A percentile compares a stretch with the other conserved stretches of the same genome.
Evolutionary conservation across 1,139 yeast species (phyloP).

Genomic region (Saccharomyces hybrid): DNA sequence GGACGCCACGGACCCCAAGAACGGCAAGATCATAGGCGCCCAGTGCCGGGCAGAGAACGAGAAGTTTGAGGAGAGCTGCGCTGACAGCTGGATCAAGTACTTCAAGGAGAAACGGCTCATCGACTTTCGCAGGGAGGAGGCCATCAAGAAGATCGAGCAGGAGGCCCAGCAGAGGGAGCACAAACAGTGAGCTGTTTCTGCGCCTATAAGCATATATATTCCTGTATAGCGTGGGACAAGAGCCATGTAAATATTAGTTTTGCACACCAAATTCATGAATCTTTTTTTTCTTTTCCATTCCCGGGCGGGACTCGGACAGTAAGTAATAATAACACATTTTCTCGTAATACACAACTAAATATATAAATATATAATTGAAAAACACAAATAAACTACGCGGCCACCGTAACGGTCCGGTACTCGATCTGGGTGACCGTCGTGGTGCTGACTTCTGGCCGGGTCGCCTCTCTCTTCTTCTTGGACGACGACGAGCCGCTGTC

Average conservation of each 20-base stretch:
- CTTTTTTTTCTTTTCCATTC: background rate
- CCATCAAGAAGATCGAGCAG: conserved; percentile 46
- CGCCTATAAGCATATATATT: background rate
- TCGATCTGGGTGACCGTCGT: conserved; percentile 12
- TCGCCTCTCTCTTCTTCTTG: background rate
- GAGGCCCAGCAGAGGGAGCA: conserved; percentile 26
- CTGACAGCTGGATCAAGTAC: conserved; percentile 61
- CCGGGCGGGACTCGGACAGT: background rate
- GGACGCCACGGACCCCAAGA: conserved; percentile 41
- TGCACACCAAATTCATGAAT: background rate
- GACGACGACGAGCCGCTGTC: conserved; percentile 18
- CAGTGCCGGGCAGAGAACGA: conserved; percentile 41
- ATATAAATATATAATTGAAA: background rate
- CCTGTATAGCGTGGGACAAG: background rate
- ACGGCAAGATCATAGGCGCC: conserved; percentile 26
- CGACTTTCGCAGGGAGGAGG: conserved; percentile 46
- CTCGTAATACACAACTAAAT: background rate
- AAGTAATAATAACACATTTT: background rate
- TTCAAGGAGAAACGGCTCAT: conserved; percentile 60
- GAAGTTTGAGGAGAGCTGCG: conserved; percentile 49
- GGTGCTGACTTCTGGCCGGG: background rate
- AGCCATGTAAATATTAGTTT: background rate
- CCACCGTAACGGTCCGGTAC: conserved; percentile 12
- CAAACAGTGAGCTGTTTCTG: background rate
- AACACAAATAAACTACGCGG: background rate